Evolutionary conservation across 805 yeast species (phyloP), one percentile per base, ranked within the genome.

Genomic region (Teunomyces gatunensis): DNA sequence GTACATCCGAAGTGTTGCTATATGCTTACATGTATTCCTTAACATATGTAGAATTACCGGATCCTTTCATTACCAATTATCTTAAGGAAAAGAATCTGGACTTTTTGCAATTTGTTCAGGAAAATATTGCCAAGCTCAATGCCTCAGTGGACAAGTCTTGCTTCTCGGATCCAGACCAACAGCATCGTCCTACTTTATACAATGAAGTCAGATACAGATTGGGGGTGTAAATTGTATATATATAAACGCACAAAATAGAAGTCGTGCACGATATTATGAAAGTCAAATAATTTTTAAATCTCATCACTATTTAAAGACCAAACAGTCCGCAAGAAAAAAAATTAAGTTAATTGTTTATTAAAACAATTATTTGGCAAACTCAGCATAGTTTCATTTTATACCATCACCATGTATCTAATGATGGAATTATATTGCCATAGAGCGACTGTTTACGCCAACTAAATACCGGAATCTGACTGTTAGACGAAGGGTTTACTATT

Each of bases 371-470:
- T 39, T 65, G 73, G 75, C 74, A 69, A 65, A 59, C 71, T 68
- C 58, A 69, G 75, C 76, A 71, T 71, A 71, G 76, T 71, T 69
- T 71, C 76, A 68, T 71, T 63, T 49, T 53, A 64, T 65, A 63
- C 65, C 46, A 39, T 46, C 20, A 44, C 60, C 54, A 56, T 69
- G 72, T 67, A 66, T 64, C 58, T 50, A 67, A 71, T 69, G 76
- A 71, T 71, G 76, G 76, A 69, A 67, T 64, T 66, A 42, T 52
- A 60, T 67, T 71, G 76, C 74, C 76, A 63, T 46, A 71, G 63
- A 70, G 35, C 51, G 55, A 53, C 11, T 54, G 55, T 59, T 57
- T 60, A 54, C 55, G 52, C 61, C 51, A 50, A 36, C 47, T 51
- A 54, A 61, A 67, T 60, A 67, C 58, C 59, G 50, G 33, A 40